phyloP scores from a whole-genome alignment of 2,329 filamentous ascomycete species.

The Phoma sp. region DNA sequence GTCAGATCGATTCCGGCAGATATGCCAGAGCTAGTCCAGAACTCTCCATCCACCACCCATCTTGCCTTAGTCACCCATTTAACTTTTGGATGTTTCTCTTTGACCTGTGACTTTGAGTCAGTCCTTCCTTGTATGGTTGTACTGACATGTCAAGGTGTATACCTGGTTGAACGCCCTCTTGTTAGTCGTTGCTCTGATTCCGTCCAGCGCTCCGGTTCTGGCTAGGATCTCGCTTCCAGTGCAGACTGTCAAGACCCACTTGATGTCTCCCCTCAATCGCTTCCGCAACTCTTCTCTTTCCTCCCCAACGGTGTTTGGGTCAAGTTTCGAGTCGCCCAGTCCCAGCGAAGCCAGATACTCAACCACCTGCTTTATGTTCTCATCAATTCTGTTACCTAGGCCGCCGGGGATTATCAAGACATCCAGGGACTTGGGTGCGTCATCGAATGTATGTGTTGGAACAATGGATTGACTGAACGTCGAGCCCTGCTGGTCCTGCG shows the following conservation, averaged over 20 bases:
- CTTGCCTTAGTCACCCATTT: slow-evolving; percentile 68
- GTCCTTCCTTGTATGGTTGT: not conserved
- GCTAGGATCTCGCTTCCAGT: slow-evolving; percentile 69
- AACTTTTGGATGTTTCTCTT: slow-evolving; percentile 58
- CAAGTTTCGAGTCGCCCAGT: slow-evolving; percentile 60
- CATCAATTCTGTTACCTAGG: slow-evolving; percentile 52
- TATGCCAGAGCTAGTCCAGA: slow-evolving; percentile 72
- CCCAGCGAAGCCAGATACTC: slow-evolving; percentile 26
- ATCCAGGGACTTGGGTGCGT: slow-evolving; percentile 60
- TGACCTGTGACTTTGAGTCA: slow-evolving; percentile 44
- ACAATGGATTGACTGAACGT: slow-evolving; percentile 50
- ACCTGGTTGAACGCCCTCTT: slow-evolving; percentile 62
- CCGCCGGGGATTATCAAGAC: slow-evolving; percentile 74
- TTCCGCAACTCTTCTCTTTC: too few relatives aligned
- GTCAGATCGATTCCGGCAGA: slow-evolving; percentile 69
- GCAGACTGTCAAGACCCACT: slow-evolving; percentile 70
- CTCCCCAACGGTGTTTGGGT: too few relatives aligned
- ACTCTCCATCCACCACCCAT: slow-evolving; percentile 70
- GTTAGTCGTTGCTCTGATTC: slow-evolving; percentile 70
- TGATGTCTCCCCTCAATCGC: slow-evolving; percentile 40
- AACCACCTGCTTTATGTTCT: slow-evolving; percentile 48
- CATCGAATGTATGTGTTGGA: slow-evolving; percentile 64
- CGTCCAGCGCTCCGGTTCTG: slow-evolving; percentile 66
- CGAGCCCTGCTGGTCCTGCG: slow-evolving; percentile 21
- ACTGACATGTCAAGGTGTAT: slow-evolving; percentile 18